Evolutionary conservation across 2,329 filamentous ascomycete genomes (phyloP), one percentile per base, ranked within the genome.

Genomic region (Thelonectria blattea): DNA sequence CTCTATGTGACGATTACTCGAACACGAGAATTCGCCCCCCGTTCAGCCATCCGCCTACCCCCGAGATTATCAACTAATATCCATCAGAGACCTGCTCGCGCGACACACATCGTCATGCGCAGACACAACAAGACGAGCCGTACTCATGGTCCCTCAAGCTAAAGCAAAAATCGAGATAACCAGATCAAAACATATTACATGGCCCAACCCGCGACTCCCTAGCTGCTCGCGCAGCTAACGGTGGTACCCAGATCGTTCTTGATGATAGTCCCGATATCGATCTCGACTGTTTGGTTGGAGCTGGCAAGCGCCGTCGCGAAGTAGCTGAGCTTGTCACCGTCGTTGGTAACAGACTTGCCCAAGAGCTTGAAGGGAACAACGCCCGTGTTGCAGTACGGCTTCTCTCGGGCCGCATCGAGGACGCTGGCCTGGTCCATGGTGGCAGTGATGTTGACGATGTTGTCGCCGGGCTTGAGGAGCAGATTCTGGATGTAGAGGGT

Each of bases 401-500:
- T 65, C 58, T 72, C 74, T 14, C 79, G 75, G 2, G 73, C 65
- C 32, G 65, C 54, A 12, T 48, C 39, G 27, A 89, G 69, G 50
- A 89, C 76, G 5, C 76, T 66, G 6, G 71, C 63, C 67, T 88
- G 81, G 54, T 83, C 70, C 66, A 88, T 80, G 60, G 72, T 80
- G 65, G 85, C 83, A 58, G 80, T 81, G 73, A 90, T 81, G 47
- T 78, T 71, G 66, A 84, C 81, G 15, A 74, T 75, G 75, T 90
- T 89, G 68, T 77, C 72, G 58, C 88, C 89, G 3, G 88, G 88
- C 34, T 67, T 71, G 48, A 91, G 81, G 17, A 81, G 63, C 46
- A 91, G 76, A 75, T 89, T 79, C 64, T 85, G 76, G 62, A 91
- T 81, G 62, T 80, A 83, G 8, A 85, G 75, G 42, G 75, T 81